phyloP scores from a whole-genome alignment of 2,329 filamentous ascomycete species.

The Fusarium albidum region DNA sequence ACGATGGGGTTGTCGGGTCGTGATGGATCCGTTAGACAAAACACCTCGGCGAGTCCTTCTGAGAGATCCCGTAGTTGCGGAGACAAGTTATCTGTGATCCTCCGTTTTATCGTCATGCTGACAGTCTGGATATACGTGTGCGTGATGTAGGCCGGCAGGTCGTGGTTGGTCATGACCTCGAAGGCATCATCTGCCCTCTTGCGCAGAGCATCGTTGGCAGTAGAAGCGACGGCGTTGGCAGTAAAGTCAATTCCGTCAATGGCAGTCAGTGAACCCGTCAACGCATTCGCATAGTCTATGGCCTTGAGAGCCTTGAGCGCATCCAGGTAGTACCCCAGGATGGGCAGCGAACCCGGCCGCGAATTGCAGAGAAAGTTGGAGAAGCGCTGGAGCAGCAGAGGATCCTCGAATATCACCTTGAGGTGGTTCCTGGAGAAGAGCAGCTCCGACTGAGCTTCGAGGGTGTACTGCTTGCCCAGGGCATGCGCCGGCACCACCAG shows the following conservation, averaged over 20 bases:
- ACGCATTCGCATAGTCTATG: slow-evolving; percentile 74
- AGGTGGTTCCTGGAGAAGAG: slow-evolving; percentile 74
- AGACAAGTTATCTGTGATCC: slow-evolving; percentile 73
- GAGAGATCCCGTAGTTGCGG: slow-evolving; percentile 72
- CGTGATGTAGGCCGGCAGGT: slow-evolving; percentile 76
- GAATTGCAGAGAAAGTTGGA: slow-evolving; percentile 69
- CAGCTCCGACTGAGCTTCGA: slow-evolving; percentile 71
- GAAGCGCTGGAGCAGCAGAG: slow-evolving; percentile 69
- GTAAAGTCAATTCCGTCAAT: slow-evolving; percentile 66
- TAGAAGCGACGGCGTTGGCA: slow-evolving; percentile 56
- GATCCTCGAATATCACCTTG: slow-evolving; percentile 69
- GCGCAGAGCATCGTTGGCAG: slow-evolving; percentile 66
- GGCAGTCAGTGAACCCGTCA: slow-evolving; percentile 67
- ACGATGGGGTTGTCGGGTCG: slow-evolving; percentile 78
- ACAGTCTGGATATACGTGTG: slow-evolving; percentile 74
- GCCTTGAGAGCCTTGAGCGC: slow-evolving; percentile 75
- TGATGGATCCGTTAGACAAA: slow-evolving; percentile 79
- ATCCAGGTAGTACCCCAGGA: slow-evolving; percentile 77
- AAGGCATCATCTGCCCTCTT: slow-evolving; percentile 72
- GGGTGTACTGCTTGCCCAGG: slow-evolving; percentile 51
- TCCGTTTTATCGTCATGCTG: slow-evolving; percentile 72
- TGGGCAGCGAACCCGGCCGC: slow-evolving; percentile 68
- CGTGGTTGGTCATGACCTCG: slow-evolving; percentile 69
- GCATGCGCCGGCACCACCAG: slow-evolving; percentile 33
- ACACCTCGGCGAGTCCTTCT: slow-evolving; percentile 79